phyloP scores from a whole-genome alignment of 352 stramenopile genomes.

The Globisporangium uncinulatum region DNA sequence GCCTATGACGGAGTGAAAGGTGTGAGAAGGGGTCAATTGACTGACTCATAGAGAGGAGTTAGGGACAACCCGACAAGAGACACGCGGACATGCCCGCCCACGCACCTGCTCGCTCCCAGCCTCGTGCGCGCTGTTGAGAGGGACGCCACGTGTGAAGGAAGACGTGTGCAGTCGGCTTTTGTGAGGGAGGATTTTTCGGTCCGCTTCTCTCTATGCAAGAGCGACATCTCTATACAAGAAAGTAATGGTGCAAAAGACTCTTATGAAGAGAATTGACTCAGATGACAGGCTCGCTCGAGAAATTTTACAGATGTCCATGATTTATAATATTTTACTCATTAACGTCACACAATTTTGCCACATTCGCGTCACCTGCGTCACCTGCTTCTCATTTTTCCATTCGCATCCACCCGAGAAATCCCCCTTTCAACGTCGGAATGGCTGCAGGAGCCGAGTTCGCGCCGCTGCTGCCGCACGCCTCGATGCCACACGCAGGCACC shows the following conservation, averaged over 20 bases:
- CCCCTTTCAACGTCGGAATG: background rate
- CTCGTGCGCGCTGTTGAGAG: background rate
- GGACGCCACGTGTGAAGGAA: background rate
- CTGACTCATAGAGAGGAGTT: background rate
- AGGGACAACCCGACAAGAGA: background rate
- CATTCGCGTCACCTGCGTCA: no score
- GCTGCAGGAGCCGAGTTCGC: slow-evolving; percentile 14
- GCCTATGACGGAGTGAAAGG: slow-evolving; percentile 1
- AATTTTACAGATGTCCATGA: no score
- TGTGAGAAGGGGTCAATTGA: background rate
- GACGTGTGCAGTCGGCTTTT: background rate
- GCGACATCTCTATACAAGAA: no score
- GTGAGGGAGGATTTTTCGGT: background rate
- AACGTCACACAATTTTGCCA: no score
- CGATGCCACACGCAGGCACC: background rate
- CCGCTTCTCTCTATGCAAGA: no score
- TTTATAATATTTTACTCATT: no score
- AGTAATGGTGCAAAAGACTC: no score
- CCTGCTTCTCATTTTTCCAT: slow-evolving; percentile 1
- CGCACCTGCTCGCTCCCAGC: background rate
- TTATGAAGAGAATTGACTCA: no score
- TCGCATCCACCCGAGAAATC: background rate
- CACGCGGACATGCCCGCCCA: background rate
- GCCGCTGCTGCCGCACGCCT: slow-evolving; percentile 23
- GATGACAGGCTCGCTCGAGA: no score